Percentiles rank a stretch among this genome's conserved stretches.
Evolutionary conservation across 163 green algal genomes (phyloP).

Genomic region (Chloromonas sp.): DNA sequence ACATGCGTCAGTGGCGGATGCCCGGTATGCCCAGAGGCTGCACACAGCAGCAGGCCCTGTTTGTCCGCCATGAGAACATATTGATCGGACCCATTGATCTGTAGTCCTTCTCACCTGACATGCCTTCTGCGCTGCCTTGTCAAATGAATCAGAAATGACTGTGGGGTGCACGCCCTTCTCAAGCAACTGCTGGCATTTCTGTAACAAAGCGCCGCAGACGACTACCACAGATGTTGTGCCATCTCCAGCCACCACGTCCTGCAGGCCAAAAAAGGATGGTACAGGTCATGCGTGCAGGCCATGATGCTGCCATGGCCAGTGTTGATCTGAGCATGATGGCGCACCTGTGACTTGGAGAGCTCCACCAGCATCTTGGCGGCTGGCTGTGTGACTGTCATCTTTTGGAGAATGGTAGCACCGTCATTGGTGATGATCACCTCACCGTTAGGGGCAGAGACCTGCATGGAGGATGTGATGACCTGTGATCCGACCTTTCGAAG

Average conservation of each 20-base stretch:
- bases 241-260: conserved; percentile 96
- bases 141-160: conserved; percentile 91
- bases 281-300: neutral
- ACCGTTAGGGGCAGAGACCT: conserved; percentile 82
- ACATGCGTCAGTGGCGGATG: no score
- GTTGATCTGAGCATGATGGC: conserved; percentile 1
- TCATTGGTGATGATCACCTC: conserved; percentile 99
- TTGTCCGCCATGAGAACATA: no score
- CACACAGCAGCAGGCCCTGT: no score
- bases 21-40: no score
- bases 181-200: conserved; percentile 88
- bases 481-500: no score
- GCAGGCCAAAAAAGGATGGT: conserved; percentile 8
- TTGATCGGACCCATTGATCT: no score
- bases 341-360: conserved; percentile 88
- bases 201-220: conserved; percentile 85
- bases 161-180: conserved; percentile 92
- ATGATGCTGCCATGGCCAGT: neutral
- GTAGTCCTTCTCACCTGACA: conserved; percentile 54
- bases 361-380: conserved; percentile 99
- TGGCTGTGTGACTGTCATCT: conserved; percentile 93
- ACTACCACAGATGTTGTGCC: conserved; percentile 93
- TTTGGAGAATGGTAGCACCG: conserved; percentile 97
- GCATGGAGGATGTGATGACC: neutral
- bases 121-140: conserved; percentile 71